A percentile compares a stretch with the other conserved stretches of the same genome.
Conservation (phyloP, 176 grass and related monocot species). For the Urochloa ruziziensis region DNA sequence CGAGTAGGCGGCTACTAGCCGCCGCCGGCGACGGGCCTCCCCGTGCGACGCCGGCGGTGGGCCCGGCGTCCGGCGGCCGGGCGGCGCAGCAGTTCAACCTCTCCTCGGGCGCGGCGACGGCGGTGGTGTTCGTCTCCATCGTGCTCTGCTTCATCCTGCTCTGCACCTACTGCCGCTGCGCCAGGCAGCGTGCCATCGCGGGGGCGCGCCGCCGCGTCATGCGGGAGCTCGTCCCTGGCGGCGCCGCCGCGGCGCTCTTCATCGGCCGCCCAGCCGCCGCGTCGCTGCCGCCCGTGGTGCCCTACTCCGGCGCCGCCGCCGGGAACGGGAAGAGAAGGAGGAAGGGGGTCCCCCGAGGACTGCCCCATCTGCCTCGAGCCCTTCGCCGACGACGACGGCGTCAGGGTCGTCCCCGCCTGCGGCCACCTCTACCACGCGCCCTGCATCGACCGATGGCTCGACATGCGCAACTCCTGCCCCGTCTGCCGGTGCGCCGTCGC, state of each 20-base stretch:
- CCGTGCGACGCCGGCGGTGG: not conserved
- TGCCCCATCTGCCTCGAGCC: constrained; percentile 61
- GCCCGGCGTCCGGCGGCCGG: not conserved
- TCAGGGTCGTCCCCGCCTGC: constrained; percentile 66
- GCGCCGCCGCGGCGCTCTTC: constrained; percentile 34
- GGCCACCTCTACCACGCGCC: constrained; percentile 61
- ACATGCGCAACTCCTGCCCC: constrained; percentile 58
- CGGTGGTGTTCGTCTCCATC: constrained; percentile 60
- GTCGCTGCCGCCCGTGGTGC: constrained; percentile 28
- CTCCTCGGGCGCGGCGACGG: constrained; percentile 40
- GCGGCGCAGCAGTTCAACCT: constrained; percentile 53
- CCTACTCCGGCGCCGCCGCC: constrained; percentile 15
- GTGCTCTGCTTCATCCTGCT: constrained; percentile 58
- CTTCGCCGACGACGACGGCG: constrained; percentile 52
- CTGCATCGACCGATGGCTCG: constrained; percentile 78
- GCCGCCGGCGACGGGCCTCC: not conserved
- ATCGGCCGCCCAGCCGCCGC: constrained; percentile 2
- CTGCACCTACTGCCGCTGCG: constrained; percentile 66
- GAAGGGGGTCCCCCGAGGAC: constrained; percentile 40
- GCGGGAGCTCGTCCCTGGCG: constrained; percentile 36
- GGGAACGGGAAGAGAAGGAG: too few relatives aligned
- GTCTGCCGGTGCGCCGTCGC: constrained; percentile 56
- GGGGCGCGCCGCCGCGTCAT: constrained; percentile 37
- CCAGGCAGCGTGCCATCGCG: constrained; percentile 39
- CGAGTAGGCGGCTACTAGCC: constrained; percentile 38